These are phyloP conservation scores for Pulicaria dysenterica DNA, from an alignment of 129 eudicot species.

Conservation along the genomic window DNA sequence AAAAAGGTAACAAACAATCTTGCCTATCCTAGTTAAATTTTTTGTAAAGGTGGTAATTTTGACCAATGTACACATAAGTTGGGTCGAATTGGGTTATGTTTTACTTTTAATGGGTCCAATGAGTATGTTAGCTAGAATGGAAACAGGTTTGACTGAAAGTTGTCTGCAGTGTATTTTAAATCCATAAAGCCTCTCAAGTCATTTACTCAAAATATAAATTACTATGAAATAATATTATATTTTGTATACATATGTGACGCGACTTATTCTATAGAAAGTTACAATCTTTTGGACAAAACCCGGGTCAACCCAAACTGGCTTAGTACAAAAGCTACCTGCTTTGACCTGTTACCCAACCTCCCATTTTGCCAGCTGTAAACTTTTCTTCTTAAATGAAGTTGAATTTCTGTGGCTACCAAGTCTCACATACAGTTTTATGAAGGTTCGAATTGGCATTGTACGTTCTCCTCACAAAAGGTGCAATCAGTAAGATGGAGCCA, in stretches of 20 bases:
- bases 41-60: background rate
- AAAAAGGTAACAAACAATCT: constrained; percentile 59
- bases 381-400: background rate
- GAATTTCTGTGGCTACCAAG: constrained; percentile 20
- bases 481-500: constrained; percentile 55
- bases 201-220: background rate
- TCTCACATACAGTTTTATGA: constrained; percentile 12
- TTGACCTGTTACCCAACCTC: background rate
- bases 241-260: background rate
- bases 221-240: background rate
- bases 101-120: background rate
- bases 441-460: constrained; percentile 96
- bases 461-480: constrained; percentile 71
- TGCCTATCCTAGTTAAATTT: background rate
- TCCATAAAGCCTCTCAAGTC: background rate
- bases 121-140: background rate
- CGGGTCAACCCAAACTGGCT: background rate
- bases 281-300: background rate
- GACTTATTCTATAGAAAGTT: background rate
- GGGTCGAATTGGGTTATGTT: background rate
- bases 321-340: background rate
- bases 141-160: background rate
- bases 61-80: background rate
- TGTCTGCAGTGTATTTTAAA: background rate
- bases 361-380: background rate